Evolutionary conservation across 2,329 filamentous ascomycete species (phyloP).

Genomic region (Leptodontidium sp.): DNA sequence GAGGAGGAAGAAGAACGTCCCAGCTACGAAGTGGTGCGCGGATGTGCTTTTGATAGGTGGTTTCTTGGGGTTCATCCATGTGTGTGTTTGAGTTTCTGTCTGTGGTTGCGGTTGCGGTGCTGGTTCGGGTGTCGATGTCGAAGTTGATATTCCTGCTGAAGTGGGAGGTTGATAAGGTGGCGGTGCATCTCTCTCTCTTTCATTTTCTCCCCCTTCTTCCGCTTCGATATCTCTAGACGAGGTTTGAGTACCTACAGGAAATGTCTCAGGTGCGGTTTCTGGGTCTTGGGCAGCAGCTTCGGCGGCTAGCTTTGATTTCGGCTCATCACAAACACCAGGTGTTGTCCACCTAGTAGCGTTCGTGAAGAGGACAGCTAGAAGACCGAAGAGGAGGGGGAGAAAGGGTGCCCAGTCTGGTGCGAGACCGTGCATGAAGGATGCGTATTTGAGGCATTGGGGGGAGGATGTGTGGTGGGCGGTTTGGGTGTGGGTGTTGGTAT

Average conservation of each 20-base stretch:
- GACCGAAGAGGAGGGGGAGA: constrained; percentile 10
- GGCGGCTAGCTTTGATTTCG: background rate
- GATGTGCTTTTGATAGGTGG: constrained; percentile 22
- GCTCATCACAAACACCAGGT: constrained; percentile 9
- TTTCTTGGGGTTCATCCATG: background rate
- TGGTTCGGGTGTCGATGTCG: background rate
- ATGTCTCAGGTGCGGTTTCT: background rate
- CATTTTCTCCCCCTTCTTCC: background rate
- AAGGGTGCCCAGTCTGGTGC: constrained; percentile 6
- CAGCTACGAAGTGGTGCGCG: constrained; percentile 29
- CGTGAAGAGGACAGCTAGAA: constrained; percentile 12
- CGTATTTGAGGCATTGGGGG: constrained; percentile 23
- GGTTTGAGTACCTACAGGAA: too few relatives aligned
- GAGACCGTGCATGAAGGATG: constrained; percentile 25
- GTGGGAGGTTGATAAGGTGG: constrained; percentile 30
- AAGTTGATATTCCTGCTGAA: too few relatives aligned
- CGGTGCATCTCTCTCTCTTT: constrained; percentile 8
- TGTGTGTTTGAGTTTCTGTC: background rate
- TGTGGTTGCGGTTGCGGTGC: background rate
- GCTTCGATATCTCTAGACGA: background rate
- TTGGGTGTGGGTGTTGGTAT: background rate
- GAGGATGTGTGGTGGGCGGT: background rate
- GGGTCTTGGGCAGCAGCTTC: background rate
- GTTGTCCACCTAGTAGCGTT: constrained; percentile 13
- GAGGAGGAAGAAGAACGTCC: constrained; percentile 18